Evolutionary conservation across 73 alveolate species (phyloP), one percentile per base, ranked within the genome.

Genomic region (Halteria grandinella): DNA sequence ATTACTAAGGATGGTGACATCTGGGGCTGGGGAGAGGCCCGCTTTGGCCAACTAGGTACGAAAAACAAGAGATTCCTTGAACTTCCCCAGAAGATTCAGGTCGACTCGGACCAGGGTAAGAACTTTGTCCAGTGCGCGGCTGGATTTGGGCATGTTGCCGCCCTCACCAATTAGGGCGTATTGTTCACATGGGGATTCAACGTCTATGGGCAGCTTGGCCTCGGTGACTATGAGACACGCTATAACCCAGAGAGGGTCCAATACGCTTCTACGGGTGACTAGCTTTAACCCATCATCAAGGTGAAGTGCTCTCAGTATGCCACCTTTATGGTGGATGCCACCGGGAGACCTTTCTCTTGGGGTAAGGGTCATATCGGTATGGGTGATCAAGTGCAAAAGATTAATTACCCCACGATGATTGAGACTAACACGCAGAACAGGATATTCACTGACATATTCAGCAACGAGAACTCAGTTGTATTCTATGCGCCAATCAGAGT

Each of bases 1-100:
- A 95, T 97, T 36, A 96, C 96, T 25, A 57, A 90, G 50, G 94
- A 90, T 48, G 96, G 97, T 23, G 60, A 75, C 34, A 86, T 97
- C 34, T 97, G 93, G 77, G 98, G 99, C 8, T 97, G 99, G 99
- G 99, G 99, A 43, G 99, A 97, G 70, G 98, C 97, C 34, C 92
- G 95, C 74, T 88, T 94, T 53, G 99, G 99, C 11, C 95, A 95
- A 77, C 84, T 95, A 44, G 99, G 99, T 18, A 55, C 82, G 11
- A 98, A 98, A 37, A 91, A 93, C 52, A 83, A 86, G 60, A 93
- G 95, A 77, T 77, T 75, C 24, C 93, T 89, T 45, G 78, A 70
- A 34, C 78, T 85, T 20, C 99, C 99, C 15, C 80, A 88, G 10
- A 55, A 75, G 41, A 93, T 93, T 29, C 64, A 64, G 24, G 79